Evolutionary conservation across 2,329 filamentous ascomycete species (phyloP), one percentile per base, ranked within the genome.

Genomic region (Colletotrichum phormii): DNA sequence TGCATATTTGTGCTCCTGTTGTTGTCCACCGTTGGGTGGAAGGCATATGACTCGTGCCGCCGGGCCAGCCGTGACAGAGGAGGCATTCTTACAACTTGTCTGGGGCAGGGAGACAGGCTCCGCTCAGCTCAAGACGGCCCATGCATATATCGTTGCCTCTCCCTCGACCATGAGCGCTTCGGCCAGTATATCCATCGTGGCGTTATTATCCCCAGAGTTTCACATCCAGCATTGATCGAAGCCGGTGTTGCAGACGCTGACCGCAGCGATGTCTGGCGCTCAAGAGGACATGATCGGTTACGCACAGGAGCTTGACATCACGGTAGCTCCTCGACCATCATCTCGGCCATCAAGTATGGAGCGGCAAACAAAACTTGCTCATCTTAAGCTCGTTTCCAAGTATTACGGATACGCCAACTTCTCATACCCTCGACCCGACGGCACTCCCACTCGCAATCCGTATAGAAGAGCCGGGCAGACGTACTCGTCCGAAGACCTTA

Each of bases 351-450:
- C 71, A 46, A 74, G 72, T 74, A 84, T 84, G 82, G 82, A 85
- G 74, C 77, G 76, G 66, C 75, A 79, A 57, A 81, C 78, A 75
- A 81, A 80, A 72, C 77, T 83, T 64, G 81, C 80, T 35, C 79
- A 82, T 75, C 78, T 83, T 72, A 81, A 81, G 67, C 80, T 84
- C 61, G 82, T 83, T 33, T 80, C 82, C 22, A 84, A 83, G 72
- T 82, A 82, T 65, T 81, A 81, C 66, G 80, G 82, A 49, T 80
- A 83, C 64, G 80, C 81, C 74, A 85, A 84, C 77, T 84, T 83
- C 73, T 84, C 83, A 8, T 84, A 83, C 69, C 83, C 83, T 61
- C 79, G 79, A 54, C 78, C 76, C 35, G 78, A 78, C 58, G 74
- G 67, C 67, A 76, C 61, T 66, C 75, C 59, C 26, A 67, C 55